Evolutionary conservation across 495 filamentous ascomycete species (phyloP).

Genomic region (Trichocladium uniseriatum): DNA sequence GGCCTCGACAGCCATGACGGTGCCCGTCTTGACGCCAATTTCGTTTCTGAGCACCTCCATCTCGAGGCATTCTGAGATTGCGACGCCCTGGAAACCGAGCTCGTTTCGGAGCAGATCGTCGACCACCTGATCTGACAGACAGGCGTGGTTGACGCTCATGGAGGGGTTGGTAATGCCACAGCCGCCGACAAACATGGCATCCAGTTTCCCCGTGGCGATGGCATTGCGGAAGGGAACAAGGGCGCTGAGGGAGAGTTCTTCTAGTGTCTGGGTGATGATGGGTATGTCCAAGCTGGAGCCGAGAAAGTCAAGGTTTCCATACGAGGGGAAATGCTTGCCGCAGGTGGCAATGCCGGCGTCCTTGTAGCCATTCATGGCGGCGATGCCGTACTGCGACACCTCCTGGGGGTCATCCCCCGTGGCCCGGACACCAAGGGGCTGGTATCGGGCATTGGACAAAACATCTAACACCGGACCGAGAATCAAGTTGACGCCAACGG

Average conservation of each 20-base stretch:
- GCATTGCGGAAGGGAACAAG: conserved; percentile 82
- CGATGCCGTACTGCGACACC: conserved; percentile 76
- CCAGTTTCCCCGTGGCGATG: conserved; percentile 63
- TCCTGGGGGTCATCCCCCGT: conserved; percentile 82
- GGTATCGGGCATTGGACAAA: conserved; percentile 76
- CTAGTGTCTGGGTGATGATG: conserved; percentile 82
- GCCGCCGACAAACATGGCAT: conserved; percentile 89
- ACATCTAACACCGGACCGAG: conserved; percentile 87
- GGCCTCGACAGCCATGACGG: conserved; percentile 88
- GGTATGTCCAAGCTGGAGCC: conserved; percentile 80
- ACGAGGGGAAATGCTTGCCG: conserved; percentile 89
- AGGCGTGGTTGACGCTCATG: conserved; percentile 87
- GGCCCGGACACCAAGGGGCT: conserved; percentile 75
- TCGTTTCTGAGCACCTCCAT: conserved; percentile 89
- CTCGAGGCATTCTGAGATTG: conserved; percentile 90
- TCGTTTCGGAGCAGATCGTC: conserved; percentile 74
- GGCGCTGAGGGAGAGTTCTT: conserved; percentile 75
- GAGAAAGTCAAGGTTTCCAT: conserved; percentile 85
- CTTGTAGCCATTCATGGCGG: conserved; percentile 81
- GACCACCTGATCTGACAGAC: conserved; percentile 81
- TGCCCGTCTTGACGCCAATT: conserved; percentile 84
- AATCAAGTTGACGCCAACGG: conserved; percentile 85
- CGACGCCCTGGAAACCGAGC: conserved; percentile 77
- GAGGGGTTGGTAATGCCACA: conserved; percentile 79
- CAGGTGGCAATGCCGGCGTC: conserved; percentile 76